Conservation (phyloP, 441 rosid species). For the Gossypium davidsonii region DNA sequence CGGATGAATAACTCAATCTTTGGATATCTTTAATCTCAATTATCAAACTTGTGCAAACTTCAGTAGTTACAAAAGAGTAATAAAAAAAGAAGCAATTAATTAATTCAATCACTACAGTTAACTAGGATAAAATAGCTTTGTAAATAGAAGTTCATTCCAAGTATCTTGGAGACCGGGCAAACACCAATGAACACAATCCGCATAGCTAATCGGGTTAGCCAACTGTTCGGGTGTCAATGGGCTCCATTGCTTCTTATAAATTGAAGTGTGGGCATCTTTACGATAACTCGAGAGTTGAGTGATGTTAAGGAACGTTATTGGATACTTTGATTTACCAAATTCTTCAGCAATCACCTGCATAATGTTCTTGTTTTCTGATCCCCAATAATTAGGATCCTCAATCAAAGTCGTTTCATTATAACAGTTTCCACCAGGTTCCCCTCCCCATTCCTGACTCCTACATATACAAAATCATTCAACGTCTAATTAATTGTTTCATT, state of each 20-base stretch:
- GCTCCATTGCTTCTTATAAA: slow-evolving; percentile 85
- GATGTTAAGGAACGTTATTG: slow-evolving; percentile 70
- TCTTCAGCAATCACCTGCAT: slow-evolving; percentile 73
- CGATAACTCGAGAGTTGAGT: slow-evolving; percentile 73
- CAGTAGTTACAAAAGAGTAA: no score
- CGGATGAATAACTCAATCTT: no score
- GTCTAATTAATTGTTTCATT: neutral
- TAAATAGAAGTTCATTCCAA: slow-evolving; percentile 74
- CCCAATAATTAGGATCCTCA: slow-evolving; percentile 64
- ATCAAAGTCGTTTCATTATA: slow-evolving; percentile 64
- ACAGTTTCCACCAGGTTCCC: slow-evolving; percentile 49
- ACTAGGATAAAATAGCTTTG: slow-evolving; percentile 63
- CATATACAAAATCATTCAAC: neutral
- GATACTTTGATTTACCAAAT: slow-evolving; percentile 52
- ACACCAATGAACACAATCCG: slow-evolving; percentile 86
- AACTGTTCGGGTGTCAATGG: slow-evolving; percentile 57
- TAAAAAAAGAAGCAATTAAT: no score
- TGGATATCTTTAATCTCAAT: no score
- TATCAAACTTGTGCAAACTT: no score
- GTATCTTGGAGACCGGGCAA: slow-evolving; percentile 84
- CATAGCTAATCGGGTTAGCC: slow-evolving; percentile 69
- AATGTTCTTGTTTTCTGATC: slow-evolving; percentile 58
- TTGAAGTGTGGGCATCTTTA: slow-evolving; percentile 80
- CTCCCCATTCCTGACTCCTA: slow-evolving; percentile 86
- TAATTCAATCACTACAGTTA: neutral